Evolutionary conservation across 75 land plant genomes (phyloP), one percentile per base, ranked within the genome.

Genomic region (Adiantum capillusveneris): DNA sequence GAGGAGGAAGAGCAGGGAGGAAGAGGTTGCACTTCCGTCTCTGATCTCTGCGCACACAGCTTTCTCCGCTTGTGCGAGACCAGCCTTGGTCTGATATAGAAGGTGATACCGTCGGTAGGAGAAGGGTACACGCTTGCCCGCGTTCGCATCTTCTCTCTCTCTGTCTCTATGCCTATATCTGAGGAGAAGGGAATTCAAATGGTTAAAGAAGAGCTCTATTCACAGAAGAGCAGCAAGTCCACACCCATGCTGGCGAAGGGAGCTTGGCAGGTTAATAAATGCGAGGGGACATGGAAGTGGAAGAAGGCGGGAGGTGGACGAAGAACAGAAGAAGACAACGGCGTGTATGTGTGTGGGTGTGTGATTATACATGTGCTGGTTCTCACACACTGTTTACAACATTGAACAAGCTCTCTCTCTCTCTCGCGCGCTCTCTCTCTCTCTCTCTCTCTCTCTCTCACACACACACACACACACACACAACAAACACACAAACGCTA

Each of bases 101-200:
- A 63, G 11, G 65, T 51, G 42, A 63, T 63, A 16, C 65, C 65
- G 31, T 63, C 65, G 29, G 65, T 26, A 51, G 65, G 65, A 27
- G 65, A 50, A 6, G 65, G 65, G 20, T 63, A 63, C 17, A 21
- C 19, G 1, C 18, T 31, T 2, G 22, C 12, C 9, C 65, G 53
- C 6, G 65, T 63, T 3, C 65, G 48, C 65, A 63, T 63, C 25
- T 25, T 37, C 55, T 46, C 21, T 46, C 21, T 5, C 49, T 5
- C 12, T 34, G 37, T 9, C 37, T 9, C 37, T 9, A n/a, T n/a
- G n/a, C n/a, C n/a, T n/a, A n/a, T n/a, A n/a, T n/a, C 37, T 34
- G 37, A 34, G 9, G 37, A 34, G 37, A 34, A 9, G 9, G 49
- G 49, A 14, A 6, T 6, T 17, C 21, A 17, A 20, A 46, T 17